Conservation (phyloP, 2,329 filamentous ascomycete species). For the Achaetomium macrosporum region DNA sequence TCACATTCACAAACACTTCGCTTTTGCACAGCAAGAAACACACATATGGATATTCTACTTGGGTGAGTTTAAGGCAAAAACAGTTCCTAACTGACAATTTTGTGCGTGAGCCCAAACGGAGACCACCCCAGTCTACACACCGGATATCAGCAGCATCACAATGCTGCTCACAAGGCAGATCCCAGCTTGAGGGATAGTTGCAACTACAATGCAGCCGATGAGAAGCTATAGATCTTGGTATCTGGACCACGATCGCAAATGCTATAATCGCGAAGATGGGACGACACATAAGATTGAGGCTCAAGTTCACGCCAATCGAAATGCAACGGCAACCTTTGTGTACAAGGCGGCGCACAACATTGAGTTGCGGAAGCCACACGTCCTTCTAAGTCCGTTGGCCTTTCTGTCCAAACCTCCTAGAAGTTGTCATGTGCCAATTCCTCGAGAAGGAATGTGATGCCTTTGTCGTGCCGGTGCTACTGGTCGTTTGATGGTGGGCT, state of each 20-base stretch:
- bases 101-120: conserved; percentile 5
- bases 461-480: background rate
- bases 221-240: background rate
- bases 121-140: background rate
- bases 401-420: no score
- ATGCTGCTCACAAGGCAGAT: background rate
- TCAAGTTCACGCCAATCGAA: no score
- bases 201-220: background rate
- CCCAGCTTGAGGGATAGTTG: background rate
- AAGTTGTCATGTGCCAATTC: no score
- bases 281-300: no score
- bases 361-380: no score
- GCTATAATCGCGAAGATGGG: no score
- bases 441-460: background rate
- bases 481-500: background rate
- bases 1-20: conserved; percentile 1
- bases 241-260: no score
- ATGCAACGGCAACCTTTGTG: no score
- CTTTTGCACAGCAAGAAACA: background rate
- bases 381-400: no score
- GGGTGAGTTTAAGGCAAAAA: background rate
- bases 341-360: no score
- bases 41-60: background rate
- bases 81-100: background rate
- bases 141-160: conserved; percentile 11